A percentile compares a stretch with the other conserved stretches of the same genome.
Evolutionary conservation across 1,284 basidiomycete species (phyloP).

Genomic region (Lentinula novae-zelandiae): DNA sequence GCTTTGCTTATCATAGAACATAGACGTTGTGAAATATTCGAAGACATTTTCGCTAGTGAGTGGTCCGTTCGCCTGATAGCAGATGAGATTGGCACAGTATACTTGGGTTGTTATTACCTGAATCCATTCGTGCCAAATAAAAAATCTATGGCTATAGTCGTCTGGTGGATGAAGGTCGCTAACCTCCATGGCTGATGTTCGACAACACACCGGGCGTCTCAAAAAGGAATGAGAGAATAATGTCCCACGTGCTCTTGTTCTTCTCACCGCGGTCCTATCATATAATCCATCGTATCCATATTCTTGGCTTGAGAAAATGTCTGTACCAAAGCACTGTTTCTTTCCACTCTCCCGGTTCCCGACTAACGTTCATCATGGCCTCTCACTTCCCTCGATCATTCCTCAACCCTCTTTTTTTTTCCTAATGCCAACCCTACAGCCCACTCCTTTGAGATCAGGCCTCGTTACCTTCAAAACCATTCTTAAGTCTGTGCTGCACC

Average conservation of each 20-base stretch:
- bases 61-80: slow-evolving; percentile 63
- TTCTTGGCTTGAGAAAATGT: slow-evolving; percentile 13
- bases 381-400: slow-evolving; percentile 12
- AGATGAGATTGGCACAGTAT: slow-evolving; percentile 3
- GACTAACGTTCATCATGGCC: slow-evolving; percentile 15
- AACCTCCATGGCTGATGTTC: slow-evolving; percentile 49
- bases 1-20: slow-evolving; percentile 89
- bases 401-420: slow-evolving; percentile 18
- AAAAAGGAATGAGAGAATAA: background rate
- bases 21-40: slow-evolving; percentile 81
- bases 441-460: background rate
- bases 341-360: slow-evolving; percentile 29
- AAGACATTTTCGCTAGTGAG: slow-evolving; percentile 74
- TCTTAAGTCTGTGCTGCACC: slow-evolving; percentile 24
- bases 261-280: background rate
- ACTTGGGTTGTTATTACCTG: slow-evolving; percentile 35
- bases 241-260: background rate
- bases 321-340: slow-evolving; percentile 23
- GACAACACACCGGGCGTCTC: background rate
- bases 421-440: slow-evolving; percentile 18
- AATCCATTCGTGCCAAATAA: slow-evolving; percentile 86
- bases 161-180: slow-evolving; percentile 74
- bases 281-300: background rate
- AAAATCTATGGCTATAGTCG: slow-evolving; percentile 75
- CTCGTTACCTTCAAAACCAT: slow-evolving; percentile 10